A percentile compares a stretch with the other conserved stretches of the same genome.
phyloP scores from a whole-genome alignment of 306 rosid species.

The Calophaca sinica region DNA sequence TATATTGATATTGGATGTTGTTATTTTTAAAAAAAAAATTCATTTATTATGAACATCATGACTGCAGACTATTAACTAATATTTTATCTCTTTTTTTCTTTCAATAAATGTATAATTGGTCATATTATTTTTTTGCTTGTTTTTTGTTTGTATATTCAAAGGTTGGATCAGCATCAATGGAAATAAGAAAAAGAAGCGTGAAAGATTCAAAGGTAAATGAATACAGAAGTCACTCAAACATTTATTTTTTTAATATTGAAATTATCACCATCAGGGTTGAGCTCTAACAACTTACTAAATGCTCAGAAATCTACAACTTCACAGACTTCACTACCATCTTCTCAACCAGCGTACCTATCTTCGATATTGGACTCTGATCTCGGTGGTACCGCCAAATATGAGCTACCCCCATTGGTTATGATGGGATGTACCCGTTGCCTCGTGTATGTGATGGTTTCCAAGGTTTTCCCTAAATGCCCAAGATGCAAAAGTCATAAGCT shows the following conservation, averaged over 20 bases:
- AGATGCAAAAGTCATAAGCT: conserved; percentile 25
- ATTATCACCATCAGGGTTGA: conserved; percentile 10
- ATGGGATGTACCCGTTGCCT: conserved; percentile 48
- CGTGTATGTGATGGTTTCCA: conserved; percentile 43
- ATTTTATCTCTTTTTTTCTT: not conserved
- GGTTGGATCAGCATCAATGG: not conserved
- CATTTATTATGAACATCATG: too few relatives aligned
- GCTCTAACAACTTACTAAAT: not conserved
- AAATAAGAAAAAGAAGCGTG: not conserved
- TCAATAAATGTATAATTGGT: not conserved
- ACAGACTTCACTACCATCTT: not conserved
- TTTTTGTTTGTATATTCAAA: conserved; percentile 17
- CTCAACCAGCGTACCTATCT: not conserved
- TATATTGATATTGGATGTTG: too few relatives aligned
- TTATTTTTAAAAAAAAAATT: too few relatives aligned
- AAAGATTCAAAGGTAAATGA: not conserved
- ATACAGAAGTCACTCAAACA: not conserved
- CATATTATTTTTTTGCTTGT: too few relatives aligned
- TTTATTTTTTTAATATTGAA: conserved; percentile 2
- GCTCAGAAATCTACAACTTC: not conserved
- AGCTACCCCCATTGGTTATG: not conserved
- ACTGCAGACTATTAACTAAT: too few relatives aligned
- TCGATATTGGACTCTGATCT: not conserved
- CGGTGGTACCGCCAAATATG: not conserved
- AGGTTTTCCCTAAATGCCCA: conserved; percentile 42